phyloP scores from a whole-genome alignment of 139 green algal genomes.

The Tetraselmis chui region DNA sequence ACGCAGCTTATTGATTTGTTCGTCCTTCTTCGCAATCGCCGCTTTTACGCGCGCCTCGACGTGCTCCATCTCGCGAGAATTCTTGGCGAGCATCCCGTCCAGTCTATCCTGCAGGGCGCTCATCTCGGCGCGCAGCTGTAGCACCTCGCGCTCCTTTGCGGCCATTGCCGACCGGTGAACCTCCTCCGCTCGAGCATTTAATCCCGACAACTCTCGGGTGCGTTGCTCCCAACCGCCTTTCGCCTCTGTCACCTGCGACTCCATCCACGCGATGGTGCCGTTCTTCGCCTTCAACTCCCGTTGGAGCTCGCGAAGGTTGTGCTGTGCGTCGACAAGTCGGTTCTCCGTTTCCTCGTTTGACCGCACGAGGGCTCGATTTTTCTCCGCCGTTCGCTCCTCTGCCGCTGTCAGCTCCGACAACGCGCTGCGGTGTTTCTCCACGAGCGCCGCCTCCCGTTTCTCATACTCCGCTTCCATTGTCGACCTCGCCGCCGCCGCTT shows the following conservation, averaged over 20 bases:
- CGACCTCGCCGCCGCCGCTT: background rate
- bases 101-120: background rate
- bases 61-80: background rate
- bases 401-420: conserved; percentile 1
- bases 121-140: background rate
- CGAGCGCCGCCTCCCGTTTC: conserved; percentile 1
- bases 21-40: background rate
- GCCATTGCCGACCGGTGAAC: background rate
- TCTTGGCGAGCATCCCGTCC: background rate
- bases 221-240: background rate
- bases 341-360: background rate
- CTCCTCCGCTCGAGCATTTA: background rate
- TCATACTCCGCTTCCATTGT: conserved; percentile 1
- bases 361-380: background rate
- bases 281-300: conserved; percentile 16
- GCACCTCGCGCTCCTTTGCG: background rate
- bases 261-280: conserved; percentile 30
- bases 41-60: background rate
- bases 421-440: background rate
- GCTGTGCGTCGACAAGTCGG: background rate
- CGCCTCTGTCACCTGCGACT: conserved; percentile 19
- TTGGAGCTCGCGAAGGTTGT: conserved; percentile 3
- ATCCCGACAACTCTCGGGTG: background rate
- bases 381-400: conserved; percentile 8
- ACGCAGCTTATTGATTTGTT: background rate